A percentile compares a stretch with the other conserved stretches of the same genome.
phyloP scores from a whole-genome alignment of 2,329 filamentous ascomycete species.

The Xylaria multiplex region DNA sequence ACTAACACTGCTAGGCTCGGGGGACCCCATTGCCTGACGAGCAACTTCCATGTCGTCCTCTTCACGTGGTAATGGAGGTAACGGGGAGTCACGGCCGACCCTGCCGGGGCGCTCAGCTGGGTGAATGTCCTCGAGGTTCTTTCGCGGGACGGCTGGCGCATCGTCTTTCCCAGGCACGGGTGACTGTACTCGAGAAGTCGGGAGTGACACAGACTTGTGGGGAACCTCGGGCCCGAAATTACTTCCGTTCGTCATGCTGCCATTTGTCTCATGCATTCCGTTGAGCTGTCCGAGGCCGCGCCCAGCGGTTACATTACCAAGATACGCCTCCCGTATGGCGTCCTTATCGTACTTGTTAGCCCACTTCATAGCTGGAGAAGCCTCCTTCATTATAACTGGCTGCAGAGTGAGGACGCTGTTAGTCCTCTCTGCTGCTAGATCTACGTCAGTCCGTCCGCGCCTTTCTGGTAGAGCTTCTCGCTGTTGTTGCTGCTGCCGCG shows the following conservation, averaged over 20 bases:
- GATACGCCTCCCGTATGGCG: conserved; percentile 83
- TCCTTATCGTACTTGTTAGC: conserved; percentile 94
- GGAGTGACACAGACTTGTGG: conserved; percentile 51
- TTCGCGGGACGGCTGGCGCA: conserved; percentile 49
- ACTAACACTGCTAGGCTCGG: conserved; percentile 53
- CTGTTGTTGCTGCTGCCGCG: conserved; percentile 68
- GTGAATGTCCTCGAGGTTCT: conserved; percentile 52
- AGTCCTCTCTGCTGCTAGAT: conserved; percentile 74
- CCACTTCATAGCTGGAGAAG: conserved; percentile 96
- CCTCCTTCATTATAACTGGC: conserved; percentile 83
- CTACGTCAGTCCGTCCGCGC: conserved; percentile 66
- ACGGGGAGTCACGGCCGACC: conserved; percentile 51
- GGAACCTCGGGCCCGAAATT: conserved; percentile 53
- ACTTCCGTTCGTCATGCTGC: conserved; percentile 48
- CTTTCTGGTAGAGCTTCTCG: conserved; percentile 57
- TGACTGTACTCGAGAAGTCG: conserved; percentile 47
- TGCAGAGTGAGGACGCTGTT: conserved; percentile 91
- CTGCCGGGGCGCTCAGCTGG: conserved; percentile 50
- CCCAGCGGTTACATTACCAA: conserved; percentile 77
- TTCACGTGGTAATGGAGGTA: conserved; percentile 54
- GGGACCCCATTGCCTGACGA: conserved; percentile 54
- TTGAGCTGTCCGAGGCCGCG: conserved; percentile 66
- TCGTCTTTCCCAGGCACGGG: conserved; percentile 31
- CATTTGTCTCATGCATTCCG: conserved; percentile 56
- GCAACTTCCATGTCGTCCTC: conserved; percentile 50